These are phyloP conservation scores for Aspergillus novoparasiticus DNA, from an alignment of 2,329 filamentous ascomycete genomes.

Conservation along the genomic window DNA sequence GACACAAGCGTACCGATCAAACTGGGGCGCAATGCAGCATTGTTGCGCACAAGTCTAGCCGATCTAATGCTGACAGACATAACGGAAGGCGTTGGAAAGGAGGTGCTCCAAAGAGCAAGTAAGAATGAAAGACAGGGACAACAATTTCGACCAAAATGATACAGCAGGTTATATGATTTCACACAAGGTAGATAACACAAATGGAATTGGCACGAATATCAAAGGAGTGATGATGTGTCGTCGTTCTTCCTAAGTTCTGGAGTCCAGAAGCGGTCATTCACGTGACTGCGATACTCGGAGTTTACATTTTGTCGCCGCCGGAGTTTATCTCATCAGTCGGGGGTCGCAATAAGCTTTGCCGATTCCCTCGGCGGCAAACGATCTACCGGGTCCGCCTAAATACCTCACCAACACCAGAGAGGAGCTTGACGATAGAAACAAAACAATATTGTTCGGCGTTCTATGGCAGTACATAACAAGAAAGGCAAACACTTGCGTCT, in stretches of 20 bases:
- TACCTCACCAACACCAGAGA: background rate
- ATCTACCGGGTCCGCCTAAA: background rate
- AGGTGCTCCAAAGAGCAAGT: conserved; percentile 29
- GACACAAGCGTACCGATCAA: conserved; percentile 29
- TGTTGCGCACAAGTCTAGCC: conserved; percentile 41
- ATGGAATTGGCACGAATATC: conserved; percentile 8
- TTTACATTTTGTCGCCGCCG: conserved; percentile 16
- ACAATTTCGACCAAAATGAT: conserved; percentile 9
- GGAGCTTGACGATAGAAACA: background rate
- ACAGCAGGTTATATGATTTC: background rate
- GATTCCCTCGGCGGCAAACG: background rate
- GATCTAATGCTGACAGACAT: conserved; percentile 45
- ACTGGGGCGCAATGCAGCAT: conserved; percentile 32
- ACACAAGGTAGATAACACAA: background rate
- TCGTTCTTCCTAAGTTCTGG: conserved; percentile 14
- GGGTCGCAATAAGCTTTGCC: conserved; percentile 2
- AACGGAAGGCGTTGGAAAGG: conserved; percentile 31
- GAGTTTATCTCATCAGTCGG: conserved; percentile 7
- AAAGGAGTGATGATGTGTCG: conserved; percentile 16
- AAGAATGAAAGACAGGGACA: conserved; percentile 14
- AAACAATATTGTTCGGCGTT: background rate
- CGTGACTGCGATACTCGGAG: conserved; percentile 19
- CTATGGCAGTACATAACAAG: background rate
- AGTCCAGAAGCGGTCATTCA: conserved; percentile 14
- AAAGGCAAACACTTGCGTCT: background rate